phyloP scores from a whole-genome alignment of 75 land plant species.

The Larix kaempferi region DNA sequence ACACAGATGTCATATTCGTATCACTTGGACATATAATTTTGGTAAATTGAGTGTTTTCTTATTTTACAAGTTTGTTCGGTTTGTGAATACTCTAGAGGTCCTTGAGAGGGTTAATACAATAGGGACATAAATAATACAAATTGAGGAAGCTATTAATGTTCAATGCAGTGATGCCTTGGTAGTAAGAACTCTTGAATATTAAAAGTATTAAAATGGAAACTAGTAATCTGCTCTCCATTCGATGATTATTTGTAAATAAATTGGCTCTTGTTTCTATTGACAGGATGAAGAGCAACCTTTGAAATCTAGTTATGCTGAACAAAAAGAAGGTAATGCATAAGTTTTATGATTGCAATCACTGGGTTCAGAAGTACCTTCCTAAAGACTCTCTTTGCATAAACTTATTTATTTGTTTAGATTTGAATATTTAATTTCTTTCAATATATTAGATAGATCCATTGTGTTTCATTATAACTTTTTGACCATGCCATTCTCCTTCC shows the following conservation, averaged over 20 bases:
- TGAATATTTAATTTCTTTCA: neutral
- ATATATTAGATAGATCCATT: neutral
- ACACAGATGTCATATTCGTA: neutral
- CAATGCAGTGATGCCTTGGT: conserved; percentile 44
- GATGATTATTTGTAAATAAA: neutral
- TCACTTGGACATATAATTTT: no score
- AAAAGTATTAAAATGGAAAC: neutral
- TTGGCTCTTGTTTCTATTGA: neutral
- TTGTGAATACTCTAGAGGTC: conserved; percentile 96
- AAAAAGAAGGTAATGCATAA: conserved; percentile 11
- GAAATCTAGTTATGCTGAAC: neutral
- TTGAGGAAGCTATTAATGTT: conserved; percentile 76
- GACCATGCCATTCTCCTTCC: no score
- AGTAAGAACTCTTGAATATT: conserved; percentile 1
- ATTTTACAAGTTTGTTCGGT: conserved; percentile 89
- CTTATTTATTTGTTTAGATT: neutral
- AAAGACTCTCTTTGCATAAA: neutral
- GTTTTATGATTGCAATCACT: neutral
- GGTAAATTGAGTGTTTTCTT: neutral
- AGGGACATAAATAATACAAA: conserved; percentile 88
- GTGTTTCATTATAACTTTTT: neutral
- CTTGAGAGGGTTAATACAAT: conserved; percentile 85
- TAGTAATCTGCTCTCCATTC: neutral
- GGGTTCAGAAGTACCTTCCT: neutral
- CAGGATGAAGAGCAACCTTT: conserved; percentile 8